These are phyloP conservation scores for Zoysia matrella DNA, from an alignment of 202 grass and related monocot genomes.

Conservation along the genomic window DNA sequence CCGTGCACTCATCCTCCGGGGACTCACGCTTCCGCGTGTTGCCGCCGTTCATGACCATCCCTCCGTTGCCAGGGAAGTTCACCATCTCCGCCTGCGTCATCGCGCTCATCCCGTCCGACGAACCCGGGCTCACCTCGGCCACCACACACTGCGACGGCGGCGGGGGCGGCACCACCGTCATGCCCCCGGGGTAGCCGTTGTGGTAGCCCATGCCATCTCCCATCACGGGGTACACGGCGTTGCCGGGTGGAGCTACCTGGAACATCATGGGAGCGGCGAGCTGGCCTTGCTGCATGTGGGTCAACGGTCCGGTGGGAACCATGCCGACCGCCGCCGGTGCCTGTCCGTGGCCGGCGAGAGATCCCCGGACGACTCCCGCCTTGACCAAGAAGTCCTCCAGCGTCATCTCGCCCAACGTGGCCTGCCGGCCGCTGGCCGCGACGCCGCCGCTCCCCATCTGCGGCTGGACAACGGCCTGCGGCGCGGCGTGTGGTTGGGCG, in stretches of 20 bases:
- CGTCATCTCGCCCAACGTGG: constrained; percentile 85
- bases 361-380: constrained; percentile 75
- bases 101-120: constrained; percentile 63
- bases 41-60: constrained; percentile 29
- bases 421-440: constrained; percentile 38
- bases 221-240: constrained; percentile 55
- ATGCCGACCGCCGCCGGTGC: constrained; percentile 15
- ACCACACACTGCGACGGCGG: constrained; percentile 28
- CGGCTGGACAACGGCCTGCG: constrained; percentile 25
- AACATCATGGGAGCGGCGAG: constrained; percentile 45
- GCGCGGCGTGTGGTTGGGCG: not conserved
- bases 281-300: constrained; percentile 24
- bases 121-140: constrained; percentile 54
- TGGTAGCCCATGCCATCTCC: constrained; percentile 50
- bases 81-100: constrained; percentile 62
- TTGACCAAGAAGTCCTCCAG: constrained; percentile 92
- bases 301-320: constrained; percentile 29
- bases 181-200: constrained; percentile 37
- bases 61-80: constrained; percentile 40
- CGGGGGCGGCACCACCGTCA: constrained; percentile 35
- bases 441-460: constrained; percentile 16
- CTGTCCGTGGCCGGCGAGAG: constrained; percentile 10
- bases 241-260: constrained; percentile 38
- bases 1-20: constrained; percentile 35
- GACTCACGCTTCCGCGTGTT: constrained; percentile 45